Evolutionary conservation across 2,329 filamentous ascomycete genomes (phyloP), one percentile per base, ranked within the genome.

Genomic region (Fusarium metavorans): DNA sequence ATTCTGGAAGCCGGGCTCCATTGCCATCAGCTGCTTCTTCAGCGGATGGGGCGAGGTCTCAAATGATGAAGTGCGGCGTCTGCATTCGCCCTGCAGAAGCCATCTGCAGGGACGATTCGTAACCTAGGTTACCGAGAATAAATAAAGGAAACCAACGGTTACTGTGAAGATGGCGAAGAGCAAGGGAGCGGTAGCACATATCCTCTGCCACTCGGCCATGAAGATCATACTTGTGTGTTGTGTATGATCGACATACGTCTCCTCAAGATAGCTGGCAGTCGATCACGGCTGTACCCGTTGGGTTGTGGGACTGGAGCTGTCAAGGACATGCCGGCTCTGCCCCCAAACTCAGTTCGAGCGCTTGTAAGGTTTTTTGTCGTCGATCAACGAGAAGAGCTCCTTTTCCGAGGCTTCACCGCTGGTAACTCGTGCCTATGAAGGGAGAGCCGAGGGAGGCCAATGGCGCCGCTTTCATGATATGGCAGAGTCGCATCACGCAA

Each of bases 241-340:
- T 25, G 45, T 56, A 54, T 52, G 66, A 70, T 70, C 65, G 56
- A 66, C 70, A 32, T 63, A 61, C 68, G 23, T 59, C 54, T 67
- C 34, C 54, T 54, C 14, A 39, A 23, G 37, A 41, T 48, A 67
- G 23, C 56, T 61, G 56, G 50, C 48, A 60, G 71, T 66, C 72
- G 74, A 76, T 77, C 74, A 68, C 72, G 70, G 72, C 60, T 71
- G 67, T 45, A 68, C 62, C 72, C 67, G 67, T 57, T 68, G 60
- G 66, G 59, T 48, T 50, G 68, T 66, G 68, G 65, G 61, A 68
- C 65, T 54, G 43, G 23, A 35, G 59, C 30, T 64, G 56, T 54
- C 27, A 48, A 58, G 61, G 34, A 37, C 52, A 50, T 45, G 60
- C 39, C 37, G 16, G 30, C 23, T 48, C 52, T 64, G 59, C 23